Conservation (phyloP, 2,329 filamentous ascomycete species). For the Colletotrichum costaricense region DNA sequence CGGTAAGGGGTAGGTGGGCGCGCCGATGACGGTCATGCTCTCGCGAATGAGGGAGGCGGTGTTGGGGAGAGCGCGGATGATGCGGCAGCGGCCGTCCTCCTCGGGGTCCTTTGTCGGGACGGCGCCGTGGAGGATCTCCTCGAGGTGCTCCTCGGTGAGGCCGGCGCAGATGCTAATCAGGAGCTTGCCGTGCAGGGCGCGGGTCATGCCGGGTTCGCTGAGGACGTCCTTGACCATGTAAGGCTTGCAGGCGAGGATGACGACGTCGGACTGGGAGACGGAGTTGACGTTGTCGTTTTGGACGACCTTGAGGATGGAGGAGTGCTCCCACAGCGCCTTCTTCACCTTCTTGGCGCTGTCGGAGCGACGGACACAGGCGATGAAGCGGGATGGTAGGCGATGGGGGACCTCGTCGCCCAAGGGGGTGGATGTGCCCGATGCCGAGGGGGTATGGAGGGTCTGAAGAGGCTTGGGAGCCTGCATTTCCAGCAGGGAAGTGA, state of each 20-base stretch:
- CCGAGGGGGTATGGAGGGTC: constrained; percentile 41
- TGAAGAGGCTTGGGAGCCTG: constrained; percentile 58
- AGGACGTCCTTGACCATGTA: constrained; percentile 78
- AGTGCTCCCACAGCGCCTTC: constrained; percentile 72
- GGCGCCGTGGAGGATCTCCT: constrained; percentile 69
- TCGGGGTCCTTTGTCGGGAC: constrained; percentile 58
- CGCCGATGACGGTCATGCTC: constrained; percentile 84
- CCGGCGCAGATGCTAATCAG: constrained; percentile 86
- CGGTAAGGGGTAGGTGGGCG: constrained; percentile 67
- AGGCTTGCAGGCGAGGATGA: constrained; percentile 86
- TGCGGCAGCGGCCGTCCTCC: constrained; percentile 64
- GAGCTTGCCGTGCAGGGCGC: constrained; percentile 82
- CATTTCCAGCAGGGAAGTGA: constrained; percentile 72
- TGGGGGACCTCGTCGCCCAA: constrained; percentile 59
- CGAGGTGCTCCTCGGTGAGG: constrained; percentile 76
- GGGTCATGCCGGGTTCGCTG: constrained; percentile 72
- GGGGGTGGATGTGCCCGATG: constrained; percentile 56
- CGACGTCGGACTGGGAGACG: constrained; percentile 75
- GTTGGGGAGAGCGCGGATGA: constrained; percentile 88
- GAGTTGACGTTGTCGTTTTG: constrained; percentile 79
- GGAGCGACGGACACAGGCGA: constrained; percentile 81
- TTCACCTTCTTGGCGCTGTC: constrained; percentile 77
- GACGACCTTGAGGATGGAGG: constrained; percentile 71
- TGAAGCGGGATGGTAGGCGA: constrained; percentile 78
- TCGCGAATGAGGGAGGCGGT: constrained; percentile 83